Conservation (phyloP, 495 filamentous ascomycete genomes). For the Trichodelitschia bisporula region DNA sequence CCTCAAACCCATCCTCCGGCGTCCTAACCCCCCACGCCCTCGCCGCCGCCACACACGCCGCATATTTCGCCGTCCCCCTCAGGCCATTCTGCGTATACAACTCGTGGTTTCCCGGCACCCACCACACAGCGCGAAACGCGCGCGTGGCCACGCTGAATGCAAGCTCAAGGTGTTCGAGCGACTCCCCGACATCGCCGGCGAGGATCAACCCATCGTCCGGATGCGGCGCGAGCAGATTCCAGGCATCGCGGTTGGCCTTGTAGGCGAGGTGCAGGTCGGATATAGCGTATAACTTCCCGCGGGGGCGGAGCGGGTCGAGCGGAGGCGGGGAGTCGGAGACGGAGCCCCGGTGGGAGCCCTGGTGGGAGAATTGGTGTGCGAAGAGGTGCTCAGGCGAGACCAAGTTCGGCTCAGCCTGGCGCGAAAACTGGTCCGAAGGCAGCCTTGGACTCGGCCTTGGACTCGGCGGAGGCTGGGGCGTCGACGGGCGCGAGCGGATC, state of each 20-base stretch:
- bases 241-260: conserved; percentile 15
- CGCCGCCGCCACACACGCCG: conserved; percentile 13
- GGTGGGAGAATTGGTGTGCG: too few relatives aligned
- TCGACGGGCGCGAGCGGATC: too few relatives aligned
- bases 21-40: conserved; percentile 14
- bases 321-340: too few relatives aligned
- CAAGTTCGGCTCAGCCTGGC: too few relatives aligned
- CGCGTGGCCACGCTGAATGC: conserved; percentile 13
- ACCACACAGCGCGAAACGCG: conserved; percentile 16
- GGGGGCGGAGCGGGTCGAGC: too few relatives aligned
- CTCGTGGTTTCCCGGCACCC: conserved; percentile 19
- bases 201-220: conserved; percentile 16
- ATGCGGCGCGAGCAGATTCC: conserved; percentile 9
- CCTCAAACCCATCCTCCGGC: conserved; percentile 15
- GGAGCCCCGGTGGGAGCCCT: too few relatives aligned
- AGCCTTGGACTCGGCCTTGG: too few relatives aligned
- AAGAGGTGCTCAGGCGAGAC: too few relatives aligned
- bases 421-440: too few relatives aligned
- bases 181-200: conserved; percentile 17
- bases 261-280: conserved; percentile 16
- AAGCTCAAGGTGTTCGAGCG: conserved; percentile 11
- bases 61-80: conserved; percentile 16
- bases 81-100: conserved; percentile 14
- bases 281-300: conserved; percentile 14
- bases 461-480: too few relatives aligned